phyloP scores from a whole-genome alignment of 176 grass and related monocot genomes.

The Metroxylon sagu region DNA sequence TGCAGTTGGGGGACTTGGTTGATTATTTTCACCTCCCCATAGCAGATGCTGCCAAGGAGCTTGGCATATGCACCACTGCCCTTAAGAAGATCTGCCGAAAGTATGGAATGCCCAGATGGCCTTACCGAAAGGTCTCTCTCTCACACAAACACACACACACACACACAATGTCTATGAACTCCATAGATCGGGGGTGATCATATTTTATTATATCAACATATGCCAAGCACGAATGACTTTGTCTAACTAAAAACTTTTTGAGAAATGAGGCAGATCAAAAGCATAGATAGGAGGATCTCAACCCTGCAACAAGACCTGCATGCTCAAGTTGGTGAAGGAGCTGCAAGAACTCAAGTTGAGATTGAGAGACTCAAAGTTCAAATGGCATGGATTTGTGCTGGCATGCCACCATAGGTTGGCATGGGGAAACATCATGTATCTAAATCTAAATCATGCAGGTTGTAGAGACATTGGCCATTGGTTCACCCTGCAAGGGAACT shows the following conservation, averaged over 20 bases:
- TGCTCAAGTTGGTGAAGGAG: not conserved
- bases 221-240: too few relatives aligned
- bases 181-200: too few relatives aligned
- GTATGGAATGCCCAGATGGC: conserved; percentile 26
- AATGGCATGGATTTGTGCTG: conserved; percentile 12
- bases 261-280: conserved; percentile 16
- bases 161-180: too few relatives aligned
- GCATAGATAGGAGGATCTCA: conserved; percentile 16
- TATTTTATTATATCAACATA: too few relatives aligned
- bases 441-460: too few relatives aligned
- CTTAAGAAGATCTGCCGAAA: conserved; percentile 43
- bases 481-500: too few relatives aligned
- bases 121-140: conserved; percentile 31
- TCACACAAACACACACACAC: not conserved
- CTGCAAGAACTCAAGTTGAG: not conserved
- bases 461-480: too few relatives aligned
- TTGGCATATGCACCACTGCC: conserved; percentile 33
- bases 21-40: conserved; percentile 45
- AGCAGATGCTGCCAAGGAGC: conserved; percentile 17
- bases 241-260: not conserved
- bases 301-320: conserved; percentile 2
- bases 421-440: too few relatives aligned
- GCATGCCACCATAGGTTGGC: not conserved
- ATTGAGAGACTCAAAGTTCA: conserved; percentile 3
- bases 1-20: conserved; percentile 24